Conservation (phyloP, 257 asterid species). For the Capsicum chinense region DNA sequence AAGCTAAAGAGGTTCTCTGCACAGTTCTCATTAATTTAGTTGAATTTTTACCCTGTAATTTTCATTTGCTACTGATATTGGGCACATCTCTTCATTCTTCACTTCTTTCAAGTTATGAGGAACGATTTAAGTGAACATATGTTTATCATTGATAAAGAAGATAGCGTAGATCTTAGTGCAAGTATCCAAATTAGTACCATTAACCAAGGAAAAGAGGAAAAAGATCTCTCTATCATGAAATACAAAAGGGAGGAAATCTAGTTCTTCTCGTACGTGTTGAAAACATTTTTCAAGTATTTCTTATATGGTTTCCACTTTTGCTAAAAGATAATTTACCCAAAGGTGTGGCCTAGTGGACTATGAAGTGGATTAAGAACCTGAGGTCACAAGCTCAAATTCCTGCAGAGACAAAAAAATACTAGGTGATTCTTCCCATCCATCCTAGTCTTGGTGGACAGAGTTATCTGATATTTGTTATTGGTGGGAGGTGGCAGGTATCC, state of each 20-base stretch:
- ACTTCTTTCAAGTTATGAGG: constrained; percentile 11
- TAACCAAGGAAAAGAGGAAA: constrained; percentile 3
- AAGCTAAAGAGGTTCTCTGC: constrained; percentile 84
- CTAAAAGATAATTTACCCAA: background rate
- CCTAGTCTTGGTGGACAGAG: no score
- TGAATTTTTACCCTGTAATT: background rate
- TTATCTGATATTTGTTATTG: no score
- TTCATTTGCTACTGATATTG: background rate
- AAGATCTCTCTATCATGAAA: background rate
- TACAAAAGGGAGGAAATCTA: background rate
- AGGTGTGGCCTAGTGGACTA: no score
- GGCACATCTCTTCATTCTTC: background rate
- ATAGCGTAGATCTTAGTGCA: constrained; percentile 9
- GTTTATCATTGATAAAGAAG: background rate
- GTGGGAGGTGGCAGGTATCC: no score
- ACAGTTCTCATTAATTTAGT: background rate
- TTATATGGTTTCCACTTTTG: background rate
- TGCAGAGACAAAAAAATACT: no score
- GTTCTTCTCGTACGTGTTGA: background rate
- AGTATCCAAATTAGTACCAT: background rate
- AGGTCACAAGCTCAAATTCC: no score
- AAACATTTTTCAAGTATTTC: background rate
- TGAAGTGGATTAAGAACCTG: no score
- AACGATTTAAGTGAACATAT: background rate
- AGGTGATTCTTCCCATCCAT: no score